phyloP scores from a whole-genome alignment of 306 rosid genomes.

The Argentina anserina region DNA sequence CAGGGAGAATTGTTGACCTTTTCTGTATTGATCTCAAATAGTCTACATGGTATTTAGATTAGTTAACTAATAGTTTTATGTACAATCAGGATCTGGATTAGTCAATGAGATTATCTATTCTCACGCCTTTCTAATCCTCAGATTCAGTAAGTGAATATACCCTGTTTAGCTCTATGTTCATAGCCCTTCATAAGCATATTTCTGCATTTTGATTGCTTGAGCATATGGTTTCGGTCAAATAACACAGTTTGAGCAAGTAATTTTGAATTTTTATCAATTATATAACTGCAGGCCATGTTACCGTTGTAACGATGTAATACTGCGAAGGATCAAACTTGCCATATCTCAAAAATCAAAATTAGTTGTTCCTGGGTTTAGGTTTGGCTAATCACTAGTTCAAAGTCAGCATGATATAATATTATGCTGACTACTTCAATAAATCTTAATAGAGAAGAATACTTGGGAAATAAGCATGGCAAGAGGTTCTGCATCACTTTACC shows the following conservation, averaged over 20 bases:
- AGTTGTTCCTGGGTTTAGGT: background rate
- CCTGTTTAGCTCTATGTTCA: background rate
- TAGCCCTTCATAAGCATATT: background rate
- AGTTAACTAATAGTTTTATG: background rate
- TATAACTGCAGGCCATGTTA: background rate
- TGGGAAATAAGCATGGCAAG: background rate
- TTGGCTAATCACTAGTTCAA: background rate
- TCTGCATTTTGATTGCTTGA: background rate
- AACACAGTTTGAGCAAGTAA: background rate
- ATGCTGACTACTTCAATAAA: background rate
- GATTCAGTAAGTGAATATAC: background rate
- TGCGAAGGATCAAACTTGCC: background rate
- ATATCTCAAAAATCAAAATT: slow-evolving; percentile 1
- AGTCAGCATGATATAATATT: slow-evolving; percentile 2
- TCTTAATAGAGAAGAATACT: slow-evolving; percentile 1
- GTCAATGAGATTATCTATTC: too few relatives aligned
- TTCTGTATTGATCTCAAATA: background rate
- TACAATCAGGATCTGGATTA: background rate
- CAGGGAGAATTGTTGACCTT: background rate
- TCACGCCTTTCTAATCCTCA: background rate
- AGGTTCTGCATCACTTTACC: background rate
- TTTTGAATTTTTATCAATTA: background rate
- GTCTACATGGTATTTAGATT: background rate
- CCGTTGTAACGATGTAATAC: background rate
- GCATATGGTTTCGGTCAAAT: background rate